Evolutionary conservation across 2,329 filamentous ascomycete species (phyloP).

Genomic region (Penicillium sumatraense): DNA sequence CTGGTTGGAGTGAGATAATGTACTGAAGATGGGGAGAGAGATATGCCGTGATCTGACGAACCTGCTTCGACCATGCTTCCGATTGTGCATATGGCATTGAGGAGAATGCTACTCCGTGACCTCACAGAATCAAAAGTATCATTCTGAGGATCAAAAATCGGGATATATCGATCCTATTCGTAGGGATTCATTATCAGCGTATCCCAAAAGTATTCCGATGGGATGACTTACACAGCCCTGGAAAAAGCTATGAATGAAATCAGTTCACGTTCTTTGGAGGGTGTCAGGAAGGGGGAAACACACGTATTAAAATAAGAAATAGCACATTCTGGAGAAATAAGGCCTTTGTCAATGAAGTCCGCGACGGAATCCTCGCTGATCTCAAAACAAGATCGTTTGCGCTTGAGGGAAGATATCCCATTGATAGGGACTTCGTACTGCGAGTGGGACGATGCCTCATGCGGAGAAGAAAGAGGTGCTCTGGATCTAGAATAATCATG

Average conservation of each 20-base stretch:
- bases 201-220: no score
- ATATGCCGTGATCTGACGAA: constrained; percentile 10
- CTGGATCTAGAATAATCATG: constrained; percentile 10
- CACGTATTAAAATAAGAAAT: constrained; percentile 39
- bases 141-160: constrained; percentile 51
- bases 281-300: neutral
- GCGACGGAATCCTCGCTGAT: constrained; percentile 37
- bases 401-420: constrained; percentile 20
- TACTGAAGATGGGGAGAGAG: no score
- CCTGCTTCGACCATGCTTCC: constrained; percentile 52
- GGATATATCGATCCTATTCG: constrained; percentile 52
- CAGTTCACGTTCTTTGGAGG: neutral
- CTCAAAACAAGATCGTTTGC: constrained; percentile 39
- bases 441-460: constrained; percentile 9
- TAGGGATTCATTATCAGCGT: no score
- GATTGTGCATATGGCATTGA: constrained; percentile 58
- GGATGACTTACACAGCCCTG: constrained; percentile 41
- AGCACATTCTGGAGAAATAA: constrained; percentile 40
- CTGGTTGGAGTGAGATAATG: constrained; percentile 14
- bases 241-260: constrained; percentile 35
- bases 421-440: constrained; percentile 2
- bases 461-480: constrained; percentile 12
- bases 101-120: constrained; percentile 54
- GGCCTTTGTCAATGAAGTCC: constrained; percentile 41
- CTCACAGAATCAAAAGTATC: constrained; percentile 55